Base-by-base conservation (phyloP, 768 basidiomycete genomes). In the Mycena galopus region DNA sequence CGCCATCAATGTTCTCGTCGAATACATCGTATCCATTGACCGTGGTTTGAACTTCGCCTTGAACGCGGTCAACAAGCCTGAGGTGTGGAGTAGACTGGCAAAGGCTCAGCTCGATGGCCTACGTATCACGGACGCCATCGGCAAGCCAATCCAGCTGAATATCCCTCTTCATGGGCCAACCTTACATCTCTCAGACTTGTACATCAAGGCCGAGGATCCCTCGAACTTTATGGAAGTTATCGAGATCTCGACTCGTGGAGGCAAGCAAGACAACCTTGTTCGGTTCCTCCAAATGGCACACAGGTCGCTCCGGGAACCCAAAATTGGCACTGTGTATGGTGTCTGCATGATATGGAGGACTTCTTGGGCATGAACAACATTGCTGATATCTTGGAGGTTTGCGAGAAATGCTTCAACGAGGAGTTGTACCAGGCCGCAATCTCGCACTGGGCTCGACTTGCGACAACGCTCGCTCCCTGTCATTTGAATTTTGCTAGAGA, bases 361-460 rank as follows among this genome's bases (percentile, higher is more conserved):
- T 99, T 99, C 90, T 86, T 99, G 75, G 88, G 89, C 27, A 97
- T 98, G 94, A 99, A 97, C 55, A 99, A 99, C 75, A 98, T 99
- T 58, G 98, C 98, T 7, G 98, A 99, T 79, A 87, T 98, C 60
- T 88, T 99, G 25, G 94, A 95, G 75, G 98, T 99, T 65, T 98
- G 98, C 81, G 98, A 99, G 87, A 98, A 99, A 82, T 99, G 97
- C 80, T 99, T 99, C 85, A 96, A 99, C 78, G 98, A 98, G 71
- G 96, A 96, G 79, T 86, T 99, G 32, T 99, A 99, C 82, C 96
- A 99, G 77, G 98, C 98, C 58, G 94, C 97, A 35, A 98, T 99
- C 78, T 97, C 96, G 1, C 99, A 99, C 84, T 99, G 97, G 96
- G 98, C 98, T 51, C 91, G 97, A 69, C 86, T 99, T 73, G 98